Conservation (phyloP, 495 filamentous ascomycete species). For the Lindgomyces ingoldianus region DNA sequence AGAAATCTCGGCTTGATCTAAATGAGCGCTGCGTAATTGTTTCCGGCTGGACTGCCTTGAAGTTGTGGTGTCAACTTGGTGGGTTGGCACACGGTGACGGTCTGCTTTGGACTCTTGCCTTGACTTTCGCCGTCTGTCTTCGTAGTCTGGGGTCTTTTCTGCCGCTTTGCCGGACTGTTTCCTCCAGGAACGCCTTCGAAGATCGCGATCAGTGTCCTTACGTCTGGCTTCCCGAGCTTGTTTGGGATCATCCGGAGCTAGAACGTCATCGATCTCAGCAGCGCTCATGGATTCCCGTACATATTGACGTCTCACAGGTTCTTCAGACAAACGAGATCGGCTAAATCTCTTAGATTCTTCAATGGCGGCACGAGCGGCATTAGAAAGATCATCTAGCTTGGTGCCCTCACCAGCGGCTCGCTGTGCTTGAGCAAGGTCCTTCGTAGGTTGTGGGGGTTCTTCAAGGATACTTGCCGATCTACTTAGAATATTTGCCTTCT, state of each 20-base stretch:
- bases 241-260: conserved; percentile 1
- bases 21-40: neutral
- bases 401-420: neutral
- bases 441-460: conserved; percentile 2
- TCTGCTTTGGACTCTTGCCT: neutral
- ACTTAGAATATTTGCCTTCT: conserved; percentile 1
- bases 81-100: neutral
- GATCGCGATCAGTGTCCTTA: conserved; percentile 5
- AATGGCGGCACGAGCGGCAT: conserved; percentile 6
- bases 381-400: neutral
- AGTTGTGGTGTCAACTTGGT: neutral
- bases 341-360: neutral
- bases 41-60: conserved; percentile 2
- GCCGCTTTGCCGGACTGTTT: neutral
- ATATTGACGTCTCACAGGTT: conserved; percentile 14
- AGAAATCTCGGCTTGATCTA: neutral
- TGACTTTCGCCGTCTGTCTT: too few species aligned
- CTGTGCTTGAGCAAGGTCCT: neutral
- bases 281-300: conserved; percentile 1
- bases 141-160: too few species aligned
- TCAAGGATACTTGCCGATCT: conserved; percentile 20
- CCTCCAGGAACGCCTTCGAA: conserved; percentile 13
- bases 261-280: conserved; percentile 13
- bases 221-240: neutral
- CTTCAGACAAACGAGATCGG: neutral